Evolutionary conservation across 768 basidiomycete species (phyloP), one percentile per base, ranked within the genome.

Genomic region (Cystobasidium onofrii): DNA sequence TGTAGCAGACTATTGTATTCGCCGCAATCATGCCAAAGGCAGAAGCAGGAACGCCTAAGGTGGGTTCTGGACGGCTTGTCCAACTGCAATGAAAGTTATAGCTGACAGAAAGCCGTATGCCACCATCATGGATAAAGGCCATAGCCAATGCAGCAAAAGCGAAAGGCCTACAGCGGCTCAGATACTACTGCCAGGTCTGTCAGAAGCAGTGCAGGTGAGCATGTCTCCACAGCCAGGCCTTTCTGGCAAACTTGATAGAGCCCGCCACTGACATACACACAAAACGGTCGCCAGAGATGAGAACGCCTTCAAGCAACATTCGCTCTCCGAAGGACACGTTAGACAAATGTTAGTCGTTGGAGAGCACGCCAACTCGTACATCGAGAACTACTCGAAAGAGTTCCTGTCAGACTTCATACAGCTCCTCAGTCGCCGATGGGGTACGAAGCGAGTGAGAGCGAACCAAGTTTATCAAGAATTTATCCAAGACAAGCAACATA

Each of bases 161-260:
- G 73, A 97, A 97, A 80, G 95, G 81, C 77, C 64, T 75, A 15
- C 95, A 96, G 82, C 88, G 92, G 79, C 86, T 98, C 76, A 86
- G 94, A 75, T 98, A 94, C 95, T 99, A 91, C 83, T 98, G 95
- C 80, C 95, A 99, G 85, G 91, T 98, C 77, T 98, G 96, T 86
- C 84, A 97, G 85, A 99, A 99, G 81, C 95, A 98, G 82, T 98
- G 95, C 81, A 85, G 94, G 76, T 66, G 64, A 23, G 39, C 25
- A 31, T 64, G 9, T 44, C 31, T 23, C 41, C 27, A 63, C 1
- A 15, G 31, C 60, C 39, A 20, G 15, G n/a, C 3, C n/a, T 20
- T 20, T 50, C 4, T 4, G 46, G 46, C 46, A 50, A 17, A 39
- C 9, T 20, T 50, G 0, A 44, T 55, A 50, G 57, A 72, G 55